A percentile compares a stretch with the other conserved stretches of the same genome.
Conservation (phyloP, 345 rosid genomes). For the Trapa bicornis region DNA sequence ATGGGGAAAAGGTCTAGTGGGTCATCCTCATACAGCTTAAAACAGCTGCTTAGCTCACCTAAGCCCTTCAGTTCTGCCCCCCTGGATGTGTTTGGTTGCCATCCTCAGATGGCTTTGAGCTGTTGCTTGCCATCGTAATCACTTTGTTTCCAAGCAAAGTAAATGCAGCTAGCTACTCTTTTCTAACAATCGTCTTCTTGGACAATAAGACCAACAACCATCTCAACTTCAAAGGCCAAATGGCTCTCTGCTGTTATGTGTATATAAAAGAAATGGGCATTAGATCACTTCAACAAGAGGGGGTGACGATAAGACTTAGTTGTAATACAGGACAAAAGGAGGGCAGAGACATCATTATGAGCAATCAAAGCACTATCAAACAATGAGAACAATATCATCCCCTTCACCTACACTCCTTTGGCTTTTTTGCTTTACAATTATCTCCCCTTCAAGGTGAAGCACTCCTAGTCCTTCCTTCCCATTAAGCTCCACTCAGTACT, state of each 20-base stretch:
- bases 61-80: too few relatives aligned
- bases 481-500: not conserved
- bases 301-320: not conserved
- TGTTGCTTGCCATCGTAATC: slow-evolving; percentile 3
- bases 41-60: too few relatives aligned
- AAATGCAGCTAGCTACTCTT: not conserved
- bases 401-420: not conserved
- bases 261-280: not conserved
- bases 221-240: too few relatives aligned
- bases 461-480: not conserved
- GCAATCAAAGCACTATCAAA: not conserved
- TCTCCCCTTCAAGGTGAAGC: slow-evolving; percentile 45
- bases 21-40: too few relatives aligned
- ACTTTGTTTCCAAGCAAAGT: slow-evolving; percentile 51
- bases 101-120: too few relatives aligned
- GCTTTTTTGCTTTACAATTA: not conserved
- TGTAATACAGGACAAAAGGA: not conserved
- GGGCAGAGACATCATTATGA: too few relatives aligned
- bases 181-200: not conserved
- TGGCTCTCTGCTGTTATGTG: too few relatives aligned
- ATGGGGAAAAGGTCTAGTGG: too few relatives aligned
- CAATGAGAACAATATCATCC: not conserved
- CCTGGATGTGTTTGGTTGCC: too few relatives aligned
- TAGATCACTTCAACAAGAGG: too few relatives aligned
- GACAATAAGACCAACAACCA: not conserved